These are phyloP conservation scores for Tetrahymena elliotti DNA, from an alignment of 73 alveolate genomes.

Conservation along the genomic window DNA sequence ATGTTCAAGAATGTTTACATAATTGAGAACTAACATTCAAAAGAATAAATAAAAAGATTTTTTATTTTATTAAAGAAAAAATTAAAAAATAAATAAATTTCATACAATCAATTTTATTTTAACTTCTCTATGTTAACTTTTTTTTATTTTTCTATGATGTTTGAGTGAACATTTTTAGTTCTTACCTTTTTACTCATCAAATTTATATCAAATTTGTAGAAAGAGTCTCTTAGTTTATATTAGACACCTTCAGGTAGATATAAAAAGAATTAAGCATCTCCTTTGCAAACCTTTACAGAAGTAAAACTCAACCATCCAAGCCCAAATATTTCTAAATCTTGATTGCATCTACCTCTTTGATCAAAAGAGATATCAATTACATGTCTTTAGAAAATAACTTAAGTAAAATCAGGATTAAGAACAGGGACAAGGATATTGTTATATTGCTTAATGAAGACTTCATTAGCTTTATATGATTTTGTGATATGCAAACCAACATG, in stretches of 20 bases:
- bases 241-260: background rate
- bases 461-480: background rate
- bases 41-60: too few relatives aligned
- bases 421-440: background rate
- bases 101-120: background rate
- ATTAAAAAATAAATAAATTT: background rate
- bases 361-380: background rate
- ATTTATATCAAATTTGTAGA: background rate
- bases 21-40: too few relatives aligned
- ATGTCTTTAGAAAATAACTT: background rate
- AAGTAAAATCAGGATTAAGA: background rate
- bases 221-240: background rate
- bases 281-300: background rate
- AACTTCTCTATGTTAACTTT: background rate
- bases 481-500: background rate
- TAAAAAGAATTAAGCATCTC: background rate
- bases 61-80: too few relatives aligned
- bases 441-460: background rate
- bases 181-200: background rate
- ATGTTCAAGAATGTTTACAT: too few relatives aligned
- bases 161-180: background rate
- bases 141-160: background rate
- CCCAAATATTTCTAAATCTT: background rate
- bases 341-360: background rate
- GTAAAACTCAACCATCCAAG: background rate